Evolutionary conservation across 495 filamentous ascomycete species (phyloP), one percentile per base, ranked within the genome.

Genomic region (Amorphotheca resinae): DNA sequence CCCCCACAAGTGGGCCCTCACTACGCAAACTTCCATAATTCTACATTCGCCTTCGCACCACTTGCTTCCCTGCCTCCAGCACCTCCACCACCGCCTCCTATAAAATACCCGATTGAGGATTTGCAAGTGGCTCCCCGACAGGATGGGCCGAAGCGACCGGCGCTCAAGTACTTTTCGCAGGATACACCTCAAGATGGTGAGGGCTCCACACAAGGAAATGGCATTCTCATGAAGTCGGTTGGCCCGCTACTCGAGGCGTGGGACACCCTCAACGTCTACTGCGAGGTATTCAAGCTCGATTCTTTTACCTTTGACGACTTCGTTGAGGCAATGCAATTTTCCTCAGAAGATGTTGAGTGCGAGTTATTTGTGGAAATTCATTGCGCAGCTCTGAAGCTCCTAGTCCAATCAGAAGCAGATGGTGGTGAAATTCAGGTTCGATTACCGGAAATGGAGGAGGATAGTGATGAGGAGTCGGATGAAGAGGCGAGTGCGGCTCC

Each of bases 271-370:
- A 96, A 94, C 54, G 89, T 96, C 23, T 95, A 93, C 55, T 93
- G 86, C 52, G 84, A 94, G 55, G 80, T 95, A 8, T 93, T 86
- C 52, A 75, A 83, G 49, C 69, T 98, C 17, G 91, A 98, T 58
- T 95, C 89, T 0, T 98, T 96, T 55, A 96, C 89, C 0, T 89
- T 98, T 53, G 91, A 98, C 56, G 93, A 98, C 62, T 96, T 84
- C 54, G 62, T 94, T 15, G 84, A 95, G 54, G 82, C 89, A 3
- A 76, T 98, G 69, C 71, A 79, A 37, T 81, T 91, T 42, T 72
- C 78, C 0, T 84, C 78, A 0, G 74, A 82, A 8, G 83, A 87
- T 22, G 66, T 78, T 1, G 79, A 86, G 18, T 95, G 93, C 41
- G 79, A 95, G 56, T 68, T 98, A 0, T 83, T 95, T 51, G 78